phyloP scores from a whole-genome alignment of 2,329 filamentous ascomycete species.

The Fusarium sp. region DNA sequence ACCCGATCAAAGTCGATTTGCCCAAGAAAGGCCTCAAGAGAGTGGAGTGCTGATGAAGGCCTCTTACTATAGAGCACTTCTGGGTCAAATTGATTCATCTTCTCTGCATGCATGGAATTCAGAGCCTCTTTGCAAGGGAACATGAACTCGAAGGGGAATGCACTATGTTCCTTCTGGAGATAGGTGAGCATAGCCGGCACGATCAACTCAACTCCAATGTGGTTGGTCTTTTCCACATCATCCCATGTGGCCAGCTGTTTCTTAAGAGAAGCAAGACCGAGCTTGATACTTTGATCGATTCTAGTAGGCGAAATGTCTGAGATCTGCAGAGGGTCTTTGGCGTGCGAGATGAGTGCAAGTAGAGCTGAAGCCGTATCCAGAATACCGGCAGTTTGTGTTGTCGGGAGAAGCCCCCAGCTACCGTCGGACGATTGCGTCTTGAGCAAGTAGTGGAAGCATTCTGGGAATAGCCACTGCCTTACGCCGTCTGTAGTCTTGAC shows the following conservation, averaged over 20 bases:
- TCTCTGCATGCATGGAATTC: fast-evolving
- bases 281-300: background rate
- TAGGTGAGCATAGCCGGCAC: background rate
- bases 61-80: background rate
- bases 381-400: conserved; percentile 4
- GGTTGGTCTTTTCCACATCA: background rate
- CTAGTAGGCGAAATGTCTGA: background rate
- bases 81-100: background rate
- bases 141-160: fast-evolving
- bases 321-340: background rate
- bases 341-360: background rate
- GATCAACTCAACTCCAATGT: conserved; percentile 13
- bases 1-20: conserved; percentile 1
- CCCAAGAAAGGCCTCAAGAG: background rate
- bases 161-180: background rate
- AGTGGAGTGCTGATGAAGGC: conserved; percentile 1
- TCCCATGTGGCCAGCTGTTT: background rate
- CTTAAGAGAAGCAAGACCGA: background rate
- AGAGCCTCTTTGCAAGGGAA: background rate
- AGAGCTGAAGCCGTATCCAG: conserved; percentile 3
- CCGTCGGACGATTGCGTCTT: conserved; percentile 4
- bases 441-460: background rate
- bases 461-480: background rate
- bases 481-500: background rate
- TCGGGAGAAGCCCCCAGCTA: background rate